Evolutionary conservation across 2,329 filamentous ascomycete species (phyloP).

Genomic region (Neospermospora avenae): DNA sequence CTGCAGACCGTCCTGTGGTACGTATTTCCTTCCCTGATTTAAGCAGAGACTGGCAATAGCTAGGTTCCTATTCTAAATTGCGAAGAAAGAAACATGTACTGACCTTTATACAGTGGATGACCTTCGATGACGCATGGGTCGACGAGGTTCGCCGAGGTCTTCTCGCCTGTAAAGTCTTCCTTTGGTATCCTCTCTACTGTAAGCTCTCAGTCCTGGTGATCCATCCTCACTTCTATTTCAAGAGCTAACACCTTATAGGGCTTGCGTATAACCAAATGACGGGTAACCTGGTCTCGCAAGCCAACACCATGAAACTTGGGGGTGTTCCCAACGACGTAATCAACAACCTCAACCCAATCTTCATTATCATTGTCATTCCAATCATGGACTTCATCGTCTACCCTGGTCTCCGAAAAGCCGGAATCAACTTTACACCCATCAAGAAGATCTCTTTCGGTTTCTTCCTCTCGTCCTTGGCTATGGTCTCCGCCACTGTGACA

Average conservation of each 20-base stretch:
- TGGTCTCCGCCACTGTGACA: constrained; percentile 54
- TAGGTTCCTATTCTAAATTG: too few species aligned
- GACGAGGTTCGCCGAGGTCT: constrained; percentile 57
- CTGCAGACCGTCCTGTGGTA: constrained; percentile 56
- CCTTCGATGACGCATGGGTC: constrained; percentile 76
- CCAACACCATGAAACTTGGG: constrained; percentile 47
- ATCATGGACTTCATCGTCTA: constrained; percentile 54
- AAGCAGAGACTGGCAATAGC: too few species aligned
- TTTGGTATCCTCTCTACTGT: constrained; percentile 62
- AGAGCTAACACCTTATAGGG: not conserved
- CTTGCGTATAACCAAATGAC: constrained; percentile 53
- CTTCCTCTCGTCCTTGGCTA: constrained; percentile 46
- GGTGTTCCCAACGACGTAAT: constrained; percentile 59
- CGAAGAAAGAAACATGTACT: too few species aligned
- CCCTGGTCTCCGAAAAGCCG: constrained; percentile 48
- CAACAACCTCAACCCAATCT: constrained; percentile 55
- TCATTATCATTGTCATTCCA: constrained; percentile 54
- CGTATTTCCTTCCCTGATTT: too few species aligned
- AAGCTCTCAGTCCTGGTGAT: too few species aligned
- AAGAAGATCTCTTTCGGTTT: constrained; percentile 56
- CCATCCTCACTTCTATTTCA: too few species aligned
- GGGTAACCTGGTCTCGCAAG: constrained; percentile 64
- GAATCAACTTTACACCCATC: constrained; percentile 56
- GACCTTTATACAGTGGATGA: constrained; percentile 56
- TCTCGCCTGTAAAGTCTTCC: constrained; percentile 64